Evolutionary conservation across 1,284 basidiomycete species (phyloP), one percentile per base, ranked within the genome.

Genomic region (Rhodotorula sp.): DNA sequence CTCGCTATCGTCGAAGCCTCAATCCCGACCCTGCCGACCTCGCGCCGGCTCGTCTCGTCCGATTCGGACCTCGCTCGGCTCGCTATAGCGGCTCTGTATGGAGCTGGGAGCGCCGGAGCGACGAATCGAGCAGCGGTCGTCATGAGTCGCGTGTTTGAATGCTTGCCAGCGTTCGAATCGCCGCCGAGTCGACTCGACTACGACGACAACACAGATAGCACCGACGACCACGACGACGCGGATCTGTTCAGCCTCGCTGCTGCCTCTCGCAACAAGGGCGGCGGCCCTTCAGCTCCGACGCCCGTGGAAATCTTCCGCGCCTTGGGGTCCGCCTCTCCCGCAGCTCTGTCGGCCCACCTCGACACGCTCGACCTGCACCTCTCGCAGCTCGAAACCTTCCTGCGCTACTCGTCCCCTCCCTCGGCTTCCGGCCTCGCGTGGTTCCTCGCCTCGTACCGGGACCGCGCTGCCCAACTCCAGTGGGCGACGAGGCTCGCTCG

Each of bases 101-200:
- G 92, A 18, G 29, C 26, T 0, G 53, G 51, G 18, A 42, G 4
- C 10, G n/a, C 20, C 3, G 44, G 33, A 4, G 49, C 42, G 12
- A 55, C 85, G 84, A 67, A 81, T 88, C 48, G 83, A 87, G 74
- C 85, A 88, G 73, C 95, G 91, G 92, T 78, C 0, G 88, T 84
- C 2, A 95, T 95, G 93, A 91, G 89, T 74, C 83, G 84, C 48
- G 91, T 96, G 67, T 96, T 97, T 79, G 94, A 97, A 79, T 96
- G 93, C 79, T 83, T 96, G 56, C 94, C 94, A 0, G 93, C 89
- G 14, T 96, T 80, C 63, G 69, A 73, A 24, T 67, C 15, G 42
- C 61, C n/a, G 24, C 33, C 37, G 37, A 12, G 10, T 42, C 37
- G 37, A 24, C 59, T 64, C 33, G 20, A 24, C 24, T n/a, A n/a